phyloP scores from a whole-genome alignment of 1,139 yeast species.

The Suhomyces choctaworum region DNA sequence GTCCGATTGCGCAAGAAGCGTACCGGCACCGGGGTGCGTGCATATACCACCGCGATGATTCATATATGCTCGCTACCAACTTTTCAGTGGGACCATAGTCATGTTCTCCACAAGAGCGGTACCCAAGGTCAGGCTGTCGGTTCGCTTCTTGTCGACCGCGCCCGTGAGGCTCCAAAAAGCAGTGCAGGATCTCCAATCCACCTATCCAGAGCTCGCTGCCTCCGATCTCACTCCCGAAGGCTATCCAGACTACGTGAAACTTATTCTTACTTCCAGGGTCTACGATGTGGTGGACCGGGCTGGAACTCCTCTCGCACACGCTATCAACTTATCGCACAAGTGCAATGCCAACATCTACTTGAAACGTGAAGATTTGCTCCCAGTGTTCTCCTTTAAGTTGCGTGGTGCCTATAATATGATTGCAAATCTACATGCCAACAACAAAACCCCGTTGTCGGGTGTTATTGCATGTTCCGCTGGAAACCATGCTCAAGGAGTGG shows the following conservation, averaged over 20 bases:
- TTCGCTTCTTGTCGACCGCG: background rate
- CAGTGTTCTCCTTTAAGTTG: slow-evolving; percentile 92
- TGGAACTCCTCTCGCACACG: slow-evolving; percentile 82
- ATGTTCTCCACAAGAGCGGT: slow-evolving; percentile 5
- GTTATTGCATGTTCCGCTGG: slow-evolving; percentile 99
- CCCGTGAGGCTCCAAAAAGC: background rate
- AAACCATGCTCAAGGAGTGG: slow-evolving; percentile 99
- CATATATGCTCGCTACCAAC: background rate
- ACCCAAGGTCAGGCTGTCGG: background rate
- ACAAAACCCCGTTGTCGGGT: slow-evolving; percentile 71
- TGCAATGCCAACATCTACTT: slow-evolving; percentile 70
- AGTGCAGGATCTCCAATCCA: slow-evolving; percentile 6
- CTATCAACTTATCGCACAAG: slow-evolving; percentile 71
- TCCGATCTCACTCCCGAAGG: slow-evolving; percentile 59
- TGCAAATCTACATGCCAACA: slow-evolving; percentile 66
- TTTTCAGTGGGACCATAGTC: slow-evolving; percentile 1
- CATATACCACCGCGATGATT: background rate
- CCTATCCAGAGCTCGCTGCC: slow-evolving; percentile 50
- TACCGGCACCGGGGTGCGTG: background rate
- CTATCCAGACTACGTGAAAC: slow-evolving; percentile 89
- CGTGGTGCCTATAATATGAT: slow-evolving; percentile 98
- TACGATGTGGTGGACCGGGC: slow-evolving; percentile 81
- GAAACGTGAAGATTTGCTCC: slow-evolving; percentile 89
- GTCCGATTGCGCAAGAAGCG: too few relatives aligned
- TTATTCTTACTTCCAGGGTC: slow-evolving; percentile 87